Evolutionary conservation across 257 asterid genomes (phyloP).

Genomic region (Capsicum pubescens): DNA sequence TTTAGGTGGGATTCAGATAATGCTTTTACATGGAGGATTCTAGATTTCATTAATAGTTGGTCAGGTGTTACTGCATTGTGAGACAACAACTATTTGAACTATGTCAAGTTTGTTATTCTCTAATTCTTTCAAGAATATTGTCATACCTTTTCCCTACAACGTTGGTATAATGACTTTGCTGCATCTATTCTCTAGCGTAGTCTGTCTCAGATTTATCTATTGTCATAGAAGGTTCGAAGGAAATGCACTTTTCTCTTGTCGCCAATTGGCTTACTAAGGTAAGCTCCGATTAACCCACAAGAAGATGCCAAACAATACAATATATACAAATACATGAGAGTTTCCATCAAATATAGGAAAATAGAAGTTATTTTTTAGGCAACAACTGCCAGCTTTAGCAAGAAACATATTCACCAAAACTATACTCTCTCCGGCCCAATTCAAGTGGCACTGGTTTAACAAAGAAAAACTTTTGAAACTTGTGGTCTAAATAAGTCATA

Average conservation of each 20-base stretch:
- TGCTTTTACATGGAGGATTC: slow-evolving; percentile 66
- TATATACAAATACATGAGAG: no score
- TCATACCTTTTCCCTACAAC: no score
- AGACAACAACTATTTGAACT: slow-evolving; percentile 33
- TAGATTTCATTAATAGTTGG: slow-evolving; percentile 63
- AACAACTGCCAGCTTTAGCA: neutral
- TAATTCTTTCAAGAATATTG: no score
- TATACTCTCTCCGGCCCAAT: neutral
- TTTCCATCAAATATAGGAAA: neutral
- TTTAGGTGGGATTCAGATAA: slow-evolving; percentile 71
- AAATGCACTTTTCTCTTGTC: no score
- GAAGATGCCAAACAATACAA: neutral
- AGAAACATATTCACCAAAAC: neutral
- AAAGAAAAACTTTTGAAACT: neutral
- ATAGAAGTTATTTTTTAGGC: neutral
- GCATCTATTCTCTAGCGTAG: no score
- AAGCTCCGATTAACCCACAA: no score
- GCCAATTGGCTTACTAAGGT: no score
- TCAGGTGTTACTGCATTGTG: slow-evolving; percentile 53
- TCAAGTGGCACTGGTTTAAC: neutral
- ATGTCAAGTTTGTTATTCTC: no score
- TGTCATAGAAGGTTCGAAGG: no score
- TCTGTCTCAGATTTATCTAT: no score
- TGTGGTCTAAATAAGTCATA: neutral
- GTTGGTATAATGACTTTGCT: no score